Conservation (phyloP, 1,284 basidiomycete species). For the Cryptococcus floricola region DNA sequence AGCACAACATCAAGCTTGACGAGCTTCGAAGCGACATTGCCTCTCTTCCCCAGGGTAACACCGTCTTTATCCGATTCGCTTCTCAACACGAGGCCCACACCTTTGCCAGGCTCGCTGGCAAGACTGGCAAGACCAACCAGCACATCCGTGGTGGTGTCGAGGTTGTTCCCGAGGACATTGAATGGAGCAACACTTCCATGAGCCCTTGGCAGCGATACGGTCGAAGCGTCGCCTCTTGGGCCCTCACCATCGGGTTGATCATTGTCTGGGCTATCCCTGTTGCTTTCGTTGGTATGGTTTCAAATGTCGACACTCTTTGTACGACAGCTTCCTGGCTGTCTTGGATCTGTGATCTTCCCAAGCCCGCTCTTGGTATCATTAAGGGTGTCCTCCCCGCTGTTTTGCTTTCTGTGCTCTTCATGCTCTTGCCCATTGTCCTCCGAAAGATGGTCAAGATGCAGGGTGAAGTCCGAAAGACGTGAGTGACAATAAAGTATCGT, state of each 20-base stretch:
- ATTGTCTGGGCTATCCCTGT: slow-evolving; percentile 58
- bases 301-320: slow-evolving; percentile 75
- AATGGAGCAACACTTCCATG: slow-evolving; percentile 71
- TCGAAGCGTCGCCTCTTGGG: slow-evolving; percentile 53
- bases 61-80: slow-evolving; percentile 87
- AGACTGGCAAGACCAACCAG: slow-evolving; percentile 41
- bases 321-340: slow-evolving; percentile 63
- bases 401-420: slow-evolving; percentile 80
- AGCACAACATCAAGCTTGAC: slow-evolving; percentile 52
- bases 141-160: slow-evolving; percentile 57
- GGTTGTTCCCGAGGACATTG: slow-evolving; percentile 77
- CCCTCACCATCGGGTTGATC: slow-evolving; percentile 54
- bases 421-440: slow-evolving; percentile 82
- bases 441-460: slow-evolving; percentile 47
- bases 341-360: slow-evolving; percentile 74
- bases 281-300: slow-evolving; percentile 78
- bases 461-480: slow-evolving; percentile 50
- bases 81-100: slow-evolving; percentile 59
- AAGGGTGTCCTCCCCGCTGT: slow-evolving; percentile 84
- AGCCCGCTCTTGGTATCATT: slow-evolving; percentile 66
- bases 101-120: slow-evolving; percentile 60
- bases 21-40: slow-evolving; percentile 56
- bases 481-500: slow-evolving; percentile 8
- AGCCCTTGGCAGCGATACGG: slow-evolving; percentile 54
- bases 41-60: slow-evolving; percentile 48